A percentile compares a stretch with the other conserved stretches of the same genome.
Conservation (phyloP, 352 stramenopile genomes). For the Phytophthora podocarpi region DNA sequence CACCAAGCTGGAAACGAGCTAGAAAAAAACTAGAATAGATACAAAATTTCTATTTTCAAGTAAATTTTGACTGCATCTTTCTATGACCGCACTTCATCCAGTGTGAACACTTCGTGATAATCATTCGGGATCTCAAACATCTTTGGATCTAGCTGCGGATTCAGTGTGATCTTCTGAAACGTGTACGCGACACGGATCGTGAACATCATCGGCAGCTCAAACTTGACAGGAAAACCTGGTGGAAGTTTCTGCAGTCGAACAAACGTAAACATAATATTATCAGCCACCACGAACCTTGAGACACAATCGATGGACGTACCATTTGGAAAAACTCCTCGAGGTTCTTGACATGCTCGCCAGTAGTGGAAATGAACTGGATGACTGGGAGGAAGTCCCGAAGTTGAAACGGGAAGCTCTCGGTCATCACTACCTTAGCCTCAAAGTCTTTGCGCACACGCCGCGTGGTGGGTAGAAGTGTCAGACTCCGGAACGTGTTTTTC, state of each 20-base stretch:
- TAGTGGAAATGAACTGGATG: constrained; percentile 80
- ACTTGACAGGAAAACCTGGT: constrained; percentile 78
- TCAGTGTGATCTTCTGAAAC: constrained; percentile 72
- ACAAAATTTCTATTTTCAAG: no score
- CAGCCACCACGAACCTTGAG: background rate
- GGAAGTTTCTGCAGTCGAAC: constrained; percentile 64
- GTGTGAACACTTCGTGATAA: constrained; percentile 60
- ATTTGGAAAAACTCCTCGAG: constrained; percentile 87
- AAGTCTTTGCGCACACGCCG: constrained; percentile 65
- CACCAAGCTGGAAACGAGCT: background rate
- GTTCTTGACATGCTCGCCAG: constrained; percentile 76
- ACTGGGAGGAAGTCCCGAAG: constrained; percentile 74
- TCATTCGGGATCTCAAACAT: constrained; percentile 63
- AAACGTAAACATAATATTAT: constrained; percentile 4
- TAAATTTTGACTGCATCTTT: no score
- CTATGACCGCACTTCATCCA: constrained; percentile 60
- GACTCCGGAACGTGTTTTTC: constrained; percentile 67
- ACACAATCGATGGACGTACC: constrained; percentile 40
- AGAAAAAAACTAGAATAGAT: constrained; percentile 8
- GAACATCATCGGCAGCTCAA: constrained; percentile 85
- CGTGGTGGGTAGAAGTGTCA: constrained; percentile 60
- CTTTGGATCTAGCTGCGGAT: constrained; percentile 47
- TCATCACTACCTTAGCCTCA: constrained; percentile 81
- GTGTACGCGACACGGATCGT: constrained; percentile 83
- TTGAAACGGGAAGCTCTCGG: constrained; percentile 75